Conservation (phyloP, 805 yeast genomes). For the Wickerhamia fluorescens region DNA sequence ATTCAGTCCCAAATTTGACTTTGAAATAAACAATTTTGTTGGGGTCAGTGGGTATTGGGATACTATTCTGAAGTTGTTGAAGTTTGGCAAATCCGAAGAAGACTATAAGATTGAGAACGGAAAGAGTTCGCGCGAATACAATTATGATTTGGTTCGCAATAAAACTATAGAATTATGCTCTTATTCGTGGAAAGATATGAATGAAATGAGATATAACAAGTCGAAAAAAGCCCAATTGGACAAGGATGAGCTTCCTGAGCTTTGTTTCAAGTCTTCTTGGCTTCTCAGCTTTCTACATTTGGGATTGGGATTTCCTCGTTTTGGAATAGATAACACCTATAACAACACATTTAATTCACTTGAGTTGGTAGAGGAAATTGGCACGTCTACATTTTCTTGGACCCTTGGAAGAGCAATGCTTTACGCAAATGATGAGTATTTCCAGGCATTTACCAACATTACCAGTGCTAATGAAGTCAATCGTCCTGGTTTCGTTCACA, state of each 20-base stretch:
- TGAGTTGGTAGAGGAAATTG: constrained; percentile 36
- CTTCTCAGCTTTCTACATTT: constrained; percentile 49
- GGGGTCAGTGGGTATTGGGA: constrained; percentile 70
- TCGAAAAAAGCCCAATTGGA: constrained; percentile 22
- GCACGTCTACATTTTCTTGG: constrained; percentile 45
- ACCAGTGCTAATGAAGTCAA: constrained; percentile 2
- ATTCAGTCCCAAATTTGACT: constrained; percentile 49
- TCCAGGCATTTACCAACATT: constrained; percentile 31
- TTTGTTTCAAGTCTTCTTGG: constrained; percentile 61
- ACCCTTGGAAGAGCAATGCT: constrained; percentile 55
- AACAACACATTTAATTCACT: constrained; percentile 26
- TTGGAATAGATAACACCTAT: constrained; percentile 32
- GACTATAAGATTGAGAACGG: constrained; percentile 1
- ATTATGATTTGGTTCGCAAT: too few species aligned
- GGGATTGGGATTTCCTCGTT: constrained; percentile 53
- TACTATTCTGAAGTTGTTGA: constrained; percentile 42
- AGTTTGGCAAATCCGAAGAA: constrained; percentile 17
- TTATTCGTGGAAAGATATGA: too few species aligned
- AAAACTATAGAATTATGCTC: too few species aligned
- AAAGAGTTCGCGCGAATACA: background rate
- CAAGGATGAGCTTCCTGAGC: constrained; percentile 40
- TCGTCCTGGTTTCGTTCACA: constrained; percentile 43
- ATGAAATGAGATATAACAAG: too few species aligned
- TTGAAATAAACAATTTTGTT: constrained; percentile 47
- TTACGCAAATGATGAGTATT: constrained; percentile 51